phyloP scores from a whole-genome alignment of 2,329 filamentous ascomycete species.

The Delphinella strobiligena region DNA sequence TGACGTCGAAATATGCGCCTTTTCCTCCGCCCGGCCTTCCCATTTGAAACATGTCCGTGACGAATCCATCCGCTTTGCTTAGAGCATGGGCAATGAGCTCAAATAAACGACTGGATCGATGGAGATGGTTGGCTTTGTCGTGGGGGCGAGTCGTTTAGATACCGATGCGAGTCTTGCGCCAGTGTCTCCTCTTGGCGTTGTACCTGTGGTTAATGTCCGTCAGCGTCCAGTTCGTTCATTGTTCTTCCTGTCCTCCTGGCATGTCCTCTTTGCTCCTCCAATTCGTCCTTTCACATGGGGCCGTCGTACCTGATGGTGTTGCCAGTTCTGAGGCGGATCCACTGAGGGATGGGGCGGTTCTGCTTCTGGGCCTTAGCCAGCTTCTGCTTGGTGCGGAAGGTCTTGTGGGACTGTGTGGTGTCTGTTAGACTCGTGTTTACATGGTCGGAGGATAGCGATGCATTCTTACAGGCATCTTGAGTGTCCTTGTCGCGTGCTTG shows the following conservation, averaged over 20 bases:
- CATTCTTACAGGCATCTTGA: constrained; percentile 13
- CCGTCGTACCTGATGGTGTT: constrained; percentile 95
- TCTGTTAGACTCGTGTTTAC: neutral
- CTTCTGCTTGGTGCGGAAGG: constrained; percentile 99
- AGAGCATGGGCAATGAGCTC: neutral
- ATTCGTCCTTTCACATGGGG: neutral
- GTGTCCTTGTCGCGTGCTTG: constrained; percentile 10
- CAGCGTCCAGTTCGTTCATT: neutral
- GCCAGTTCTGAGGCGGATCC: constrained; percentile 95
- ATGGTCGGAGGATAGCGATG: constrained; percentile 1
- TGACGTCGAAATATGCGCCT: neutral
- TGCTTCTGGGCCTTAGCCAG: constrained; percentile 99
- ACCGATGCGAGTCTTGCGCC: constrained; percentile 99
- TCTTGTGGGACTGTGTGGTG: constrained; percentile 79
- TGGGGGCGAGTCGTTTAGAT: constrained; percentile 61
- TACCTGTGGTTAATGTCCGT: constrained; percentile 50
- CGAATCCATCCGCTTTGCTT: neutral
- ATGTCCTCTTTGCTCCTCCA: neutral
- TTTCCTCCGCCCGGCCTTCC: too few relatives aligned
- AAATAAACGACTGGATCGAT: constrained; percentile 6
- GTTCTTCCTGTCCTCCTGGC: constrained; percentile 9
- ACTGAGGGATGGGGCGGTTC: constrained; percentile 99
- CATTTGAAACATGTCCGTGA: too few relatives aligned
- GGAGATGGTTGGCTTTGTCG: constrained; percentile 5
- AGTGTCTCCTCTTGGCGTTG: constrained; percentile 99